A percentile compares a stretch with the other conserved stretches of the same genome.
Evolutionary conservation across 495 filamentous ascomycete genomes (phyloP).

Genomic region (Penicillium robsamsonii): DNA sequence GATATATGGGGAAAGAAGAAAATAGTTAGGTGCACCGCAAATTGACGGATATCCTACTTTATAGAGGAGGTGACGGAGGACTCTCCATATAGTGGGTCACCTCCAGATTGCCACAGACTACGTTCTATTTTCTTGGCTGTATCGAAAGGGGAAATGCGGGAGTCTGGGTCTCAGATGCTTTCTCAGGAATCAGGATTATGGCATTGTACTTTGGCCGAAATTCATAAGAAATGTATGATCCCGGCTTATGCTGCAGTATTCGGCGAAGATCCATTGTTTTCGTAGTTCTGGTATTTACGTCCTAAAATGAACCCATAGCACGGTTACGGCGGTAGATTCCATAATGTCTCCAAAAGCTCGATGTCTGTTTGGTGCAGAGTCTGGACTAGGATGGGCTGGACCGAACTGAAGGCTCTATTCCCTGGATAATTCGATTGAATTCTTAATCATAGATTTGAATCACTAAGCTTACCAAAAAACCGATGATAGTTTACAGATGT

Average conservation of each 20-base stretch:
- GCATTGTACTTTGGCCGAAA: not conserved
- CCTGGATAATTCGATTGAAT: constrained; percentile 7
- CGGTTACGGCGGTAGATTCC: constrained; percentile 22
- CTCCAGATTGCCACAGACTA: constrained; percentile 1
- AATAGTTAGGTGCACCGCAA: not conserved
- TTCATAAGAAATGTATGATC: not conserved
- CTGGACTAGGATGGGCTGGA: not conserved
- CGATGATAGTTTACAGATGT: constrained; percentile 9
- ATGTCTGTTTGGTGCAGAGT: not conserved
- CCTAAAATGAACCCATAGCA: constrained; percentile 18
- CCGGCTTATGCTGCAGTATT: constrained; percentile 4
- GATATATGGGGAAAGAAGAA: constrained; percentile 17
- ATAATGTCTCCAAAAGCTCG: not conserved
- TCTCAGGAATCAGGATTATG: not conserved
- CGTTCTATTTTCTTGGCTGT: constrained; percentile 8
- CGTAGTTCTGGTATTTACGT: constrained; percentile 13
- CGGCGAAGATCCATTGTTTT: not conserved
- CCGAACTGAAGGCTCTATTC: not conserved
- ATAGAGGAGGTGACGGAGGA: constrained; percentile 13
- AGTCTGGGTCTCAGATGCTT: constrained; percentile 2
- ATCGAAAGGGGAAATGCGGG: constrained; percentile 5
- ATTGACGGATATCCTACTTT: constrained; percentile 21
- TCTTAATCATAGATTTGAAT: not conserved
- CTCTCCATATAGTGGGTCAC: constrained; percentile 11
- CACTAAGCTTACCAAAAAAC: constrained; percentile 12